A percentile compares a stretch with the other conserved stretches of the same genome.
phyloP scores from a whole-genome alignment of 148 eudicot species.

The Chenopodium formosanum region DNA sequence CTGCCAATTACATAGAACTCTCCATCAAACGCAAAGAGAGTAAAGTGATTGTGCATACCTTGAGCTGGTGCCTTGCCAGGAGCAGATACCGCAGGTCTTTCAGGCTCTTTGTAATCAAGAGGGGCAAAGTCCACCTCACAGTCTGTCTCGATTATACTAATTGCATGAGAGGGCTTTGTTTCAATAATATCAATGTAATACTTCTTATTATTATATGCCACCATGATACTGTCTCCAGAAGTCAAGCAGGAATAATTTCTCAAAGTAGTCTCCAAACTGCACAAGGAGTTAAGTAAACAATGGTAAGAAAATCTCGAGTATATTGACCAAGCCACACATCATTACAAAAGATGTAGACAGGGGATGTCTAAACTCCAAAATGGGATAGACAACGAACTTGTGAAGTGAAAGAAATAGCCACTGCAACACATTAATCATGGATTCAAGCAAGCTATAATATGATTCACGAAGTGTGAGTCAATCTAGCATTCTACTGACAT shows the following conservation, averaged over 20 bases:
- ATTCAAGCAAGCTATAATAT: neutral
- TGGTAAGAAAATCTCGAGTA: neutral
- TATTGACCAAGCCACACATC: neutral
- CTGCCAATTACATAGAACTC: no score
- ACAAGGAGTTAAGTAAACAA: slow-evolving; percentile 14
- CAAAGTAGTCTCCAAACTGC: slow-evolving; percentile 92
- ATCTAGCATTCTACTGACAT: neutral
- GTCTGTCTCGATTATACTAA: slow-evolving; percentile 89
- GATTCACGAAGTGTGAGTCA: neutral
- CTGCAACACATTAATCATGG: neutral
- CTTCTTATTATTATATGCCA: slow-evolving; percentile 86
- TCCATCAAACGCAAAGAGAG: neutral
- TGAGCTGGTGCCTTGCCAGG: slow-evolving; percentile 52
- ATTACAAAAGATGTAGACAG: neutral
- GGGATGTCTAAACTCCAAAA: neutral
- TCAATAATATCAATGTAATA: slow-evolving; percentile 87
- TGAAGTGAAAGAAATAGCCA: neutral
- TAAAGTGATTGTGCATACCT: slow-evolving; percentile 45
- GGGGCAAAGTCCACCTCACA: slow-evolving; percentile 99
- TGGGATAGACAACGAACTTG: neutral
- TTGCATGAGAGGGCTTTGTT: slow-evolving; percentile 74
- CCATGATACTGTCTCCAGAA: slow-evolving; percentile 90
- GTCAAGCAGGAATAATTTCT: slow-evolving; percentile 96
- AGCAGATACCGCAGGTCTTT: slow-evolving; percentile 50
- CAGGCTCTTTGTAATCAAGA: slow-evolving; percentile 93